Evolutionary conservation across 2,329 filamentous ascomycete species (phyloP), one percentile per base, ranked within the genome.

Genomic region (Xylaria sp.): DNA sequence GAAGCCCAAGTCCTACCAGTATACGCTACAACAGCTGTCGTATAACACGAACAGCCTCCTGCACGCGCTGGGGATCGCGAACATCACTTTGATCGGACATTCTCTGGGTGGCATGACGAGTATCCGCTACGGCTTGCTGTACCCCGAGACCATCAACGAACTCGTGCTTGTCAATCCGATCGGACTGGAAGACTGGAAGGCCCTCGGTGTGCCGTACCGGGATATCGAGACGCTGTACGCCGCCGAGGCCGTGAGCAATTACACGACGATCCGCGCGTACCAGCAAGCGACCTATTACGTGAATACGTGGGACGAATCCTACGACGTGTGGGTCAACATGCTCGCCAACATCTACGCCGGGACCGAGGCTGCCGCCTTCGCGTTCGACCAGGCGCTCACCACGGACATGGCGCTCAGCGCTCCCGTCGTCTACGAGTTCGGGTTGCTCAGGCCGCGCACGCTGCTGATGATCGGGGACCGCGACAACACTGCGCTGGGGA

Each of bases 291-390:
- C 82, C 17, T 86, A 85, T 75, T 85, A 86, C 72, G 78, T 80
- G 2, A 79, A 80, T 45, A 77, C 79, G 22, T 87, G 85, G 86
- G 74, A 79, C 45, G 72, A 78, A 1, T 77, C 78, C 10, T 88
- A 87, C 75, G 84, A 86, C 68, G 76, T 80, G 13, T 87, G 85
- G 85, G 85, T 86, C 56, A 79, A 81, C 49, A 87, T 87, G 86
- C 79, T 86, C 17, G 78, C 81, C 65, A 81, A 83, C 62, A 79
- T 87, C 57, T 87, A 87, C 76, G 69, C 79, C 60, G 81, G 84
- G 6, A 77, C 78, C 31, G 67, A 80, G 68, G 81, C 80, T 36
- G 72, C 77, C 27, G 75, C 76, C 38, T 87, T 82, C 66, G 77
- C 82, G 17, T 81, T 75, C 60, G 81, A 82, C 69, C 82, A 84